Base-by-base conservation (phyloP, 495 filamentous ascomycete genomes). In the Podospora appendiculata region DNA sequence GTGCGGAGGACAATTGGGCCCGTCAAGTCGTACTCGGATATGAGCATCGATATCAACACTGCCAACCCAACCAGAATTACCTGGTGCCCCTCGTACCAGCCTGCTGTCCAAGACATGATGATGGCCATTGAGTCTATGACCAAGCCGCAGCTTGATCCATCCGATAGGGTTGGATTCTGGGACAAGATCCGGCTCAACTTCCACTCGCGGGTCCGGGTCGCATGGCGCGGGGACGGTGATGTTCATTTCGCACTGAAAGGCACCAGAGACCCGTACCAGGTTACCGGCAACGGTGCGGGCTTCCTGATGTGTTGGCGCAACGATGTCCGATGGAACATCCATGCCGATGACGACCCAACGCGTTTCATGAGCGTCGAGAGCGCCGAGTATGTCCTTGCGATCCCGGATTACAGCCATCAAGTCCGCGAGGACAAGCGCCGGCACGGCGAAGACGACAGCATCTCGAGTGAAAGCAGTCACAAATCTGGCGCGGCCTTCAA, bases 81-180 rank as follows among this genome's bases (percentile, higher is more conserved):
- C 33, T 99, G 93, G 93, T 89, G 91, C 39, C 88, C 90, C 51
- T 95, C 93, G 0, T 97, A 97, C 62, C 93, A 99, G 56, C 93
- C 93, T 25, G 94, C 91, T 10, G 96, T 99, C 49, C 93, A 99
- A 67, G 93, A 99, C 61, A 96, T 96, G 88, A 99, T 99, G 93
- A 96, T 97, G 82, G 89, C 94, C 19, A 89, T 99, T 52, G 93
- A 99, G 72, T 87, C 87, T 0, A 96, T 99, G 70, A 95, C 91
- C 9, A 99, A 97, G 58, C 88, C 89, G 5, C 90, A 94, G 57
- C 75, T 95, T 39, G 93, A 97, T 68, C 87, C 88, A 6, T 96
- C 92, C 1, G 93, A 99, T 40, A 80, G 88, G 41, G 88, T 89
- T 45, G 93, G 93, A 8, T 99, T 99, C 72, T 99, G 93, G 93